phyloP scores from a whole-genome alignment of 2,329 filamentous ascomycete genomes.

The Trichoderma endophyticum region DNA sequence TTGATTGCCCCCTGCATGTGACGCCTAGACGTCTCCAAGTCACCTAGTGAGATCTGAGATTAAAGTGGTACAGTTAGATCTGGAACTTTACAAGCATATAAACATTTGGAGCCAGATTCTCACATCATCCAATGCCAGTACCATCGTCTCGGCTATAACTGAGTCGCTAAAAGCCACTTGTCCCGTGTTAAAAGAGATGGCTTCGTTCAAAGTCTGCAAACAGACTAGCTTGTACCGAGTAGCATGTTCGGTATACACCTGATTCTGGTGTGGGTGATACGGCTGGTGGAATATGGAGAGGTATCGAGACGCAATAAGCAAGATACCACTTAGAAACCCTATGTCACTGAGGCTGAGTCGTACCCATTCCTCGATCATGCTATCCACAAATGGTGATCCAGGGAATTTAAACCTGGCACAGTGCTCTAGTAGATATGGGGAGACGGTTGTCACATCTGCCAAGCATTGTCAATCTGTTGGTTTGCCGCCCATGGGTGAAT shows the following conservation, averaged over 20 bases:
- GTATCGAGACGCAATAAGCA: background rate
- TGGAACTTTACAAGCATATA: rapidly evolving
- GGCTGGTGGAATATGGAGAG: background rate
- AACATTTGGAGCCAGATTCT: background rate
- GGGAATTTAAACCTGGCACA: background rate
- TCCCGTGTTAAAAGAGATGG: background rate
- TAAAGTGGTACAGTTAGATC: background rate
- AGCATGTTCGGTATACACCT: background rate
- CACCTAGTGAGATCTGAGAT: background rate
- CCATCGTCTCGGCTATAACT: background rate
- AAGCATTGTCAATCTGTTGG: background rate
- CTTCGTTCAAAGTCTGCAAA: background rate
- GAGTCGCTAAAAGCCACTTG: background rate
- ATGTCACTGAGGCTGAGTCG: background rate
- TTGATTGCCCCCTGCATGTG: background rate
- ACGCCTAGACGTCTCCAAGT: background rate
- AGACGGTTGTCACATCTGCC: background rate
- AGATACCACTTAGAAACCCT: background rate
- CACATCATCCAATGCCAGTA: background rate
- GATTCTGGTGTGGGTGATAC: background rate
- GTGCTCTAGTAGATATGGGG: background rate
- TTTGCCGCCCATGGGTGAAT: background rate
- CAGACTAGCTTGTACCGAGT: background rate
- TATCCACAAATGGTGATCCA: background rate
- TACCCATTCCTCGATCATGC: background rate